Conservation (phyloP, 495 filamentous ascomycete genomes). For the Aspergillus ellipticus region DNA sequence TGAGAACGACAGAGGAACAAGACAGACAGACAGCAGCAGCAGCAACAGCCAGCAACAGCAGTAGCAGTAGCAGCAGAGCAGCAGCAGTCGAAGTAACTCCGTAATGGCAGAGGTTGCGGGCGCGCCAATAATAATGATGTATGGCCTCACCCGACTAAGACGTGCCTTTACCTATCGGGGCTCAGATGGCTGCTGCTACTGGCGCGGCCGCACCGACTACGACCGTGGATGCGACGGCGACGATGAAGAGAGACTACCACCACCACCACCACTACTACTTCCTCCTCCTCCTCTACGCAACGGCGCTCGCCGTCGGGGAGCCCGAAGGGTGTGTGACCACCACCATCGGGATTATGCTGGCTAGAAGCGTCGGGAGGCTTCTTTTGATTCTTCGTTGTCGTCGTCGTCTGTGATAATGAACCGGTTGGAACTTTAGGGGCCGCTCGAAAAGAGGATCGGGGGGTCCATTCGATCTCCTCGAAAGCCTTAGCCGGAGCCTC, state of each 20-base stretch:
- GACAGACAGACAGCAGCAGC: not conserved
- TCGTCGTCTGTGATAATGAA: too few relatives aligned
- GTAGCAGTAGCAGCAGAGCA: not conserved
- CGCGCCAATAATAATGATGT: constrained; percentile 4
- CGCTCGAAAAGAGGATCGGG: not conserved
- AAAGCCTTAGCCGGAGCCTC: not conserved
- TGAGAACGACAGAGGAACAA: not conserved
- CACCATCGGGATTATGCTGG: too few relatives aligned
- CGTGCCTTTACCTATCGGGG: not conserved
- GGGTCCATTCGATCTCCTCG: not conserved
- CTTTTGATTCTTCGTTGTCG: too few relatives aligned
- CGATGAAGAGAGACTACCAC: not conserved
- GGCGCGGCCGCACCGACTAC: not conserved
- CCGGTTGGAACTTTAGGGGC: too few relatives aligned
- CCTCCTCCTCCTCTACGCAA: too few relatives aligned
- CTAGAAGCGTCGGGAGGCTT: too few relatives aligned
- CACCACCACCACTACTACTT: too few relatives aligned
- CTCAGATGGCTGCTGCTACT: constrained; percentile 1
- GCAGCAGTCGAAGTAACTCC: not conserved
- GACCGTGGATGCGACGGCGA: not conserved
- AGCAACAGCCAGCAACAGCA: not conserved
- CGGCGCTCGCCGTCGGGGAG: too few relatives aligned
- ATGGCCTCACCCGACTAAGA: not conserved
- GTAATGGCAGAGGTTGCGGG: not conserved
- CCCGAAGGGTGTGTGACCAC: too few relatives aligned